Evolutionary conservation across 495 filamentous ascomycete species (phyloP).

Genomic region (Podospora pseudocomata): DNA sequence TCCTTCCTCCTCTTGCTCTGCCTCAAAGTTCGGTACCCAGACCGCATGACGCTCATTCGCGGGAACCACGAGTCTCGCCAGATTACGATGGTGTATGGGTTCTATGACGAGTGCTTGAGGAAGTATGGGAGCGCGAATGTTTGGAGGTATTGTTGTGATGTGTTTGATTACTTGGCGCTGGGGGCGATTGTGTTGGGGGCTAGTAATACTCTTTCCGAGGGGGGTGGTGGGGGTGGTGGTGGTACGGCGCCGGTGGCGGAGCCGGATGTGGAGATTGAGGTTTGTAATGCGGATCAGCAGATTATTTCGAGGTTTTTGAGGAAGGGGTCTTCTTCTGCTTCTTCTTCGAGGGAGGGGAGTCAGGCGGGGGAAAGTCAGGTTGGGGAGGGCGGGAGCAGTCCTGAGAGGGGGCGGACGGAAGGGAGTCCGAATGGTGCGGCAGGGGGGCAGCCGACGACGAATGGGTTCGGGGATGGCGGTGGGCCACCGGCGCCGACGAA

Average conservation of each 20-base stretch:
- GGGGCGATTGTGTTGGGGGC: conserved; percentile 92
- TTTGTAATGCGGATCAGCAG: conserved; percentile 75
- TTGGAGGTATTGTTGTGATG: conserved; percentile 97
- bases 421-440: conserved; percentile 38
- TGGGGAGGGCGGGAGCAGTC: conserved; percentile 7
- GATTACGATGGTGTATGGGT: conserved; percentile 97
- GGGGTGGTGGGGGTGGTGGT: conserved; percentile 42
- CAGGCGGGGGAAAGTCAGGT: background rate
- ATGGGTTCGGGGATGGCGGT: conserved; percentile 9
- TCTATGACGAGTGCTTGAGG: conserved; percentile 96
- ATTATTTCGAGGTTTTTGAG: conserved; percentile 70
- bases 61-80: conserved; percentile 97
- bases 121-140: conserved; percentile 98
- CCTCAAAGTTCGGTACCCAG: conserved; percentile 95
- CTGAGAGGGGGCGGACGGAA: conserved; percentile 11
- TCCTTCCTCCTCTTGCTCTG: conserved; percentile 91
- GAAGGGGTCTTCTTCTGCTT: conserved; percentile 3
- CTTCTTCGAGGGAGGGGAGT: too few species aligned
- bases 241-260: conserved; percentile 44
- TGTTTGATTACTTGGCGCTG: conserved; percentile 96
- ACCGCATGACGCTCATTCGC: conserved; percentile 94
- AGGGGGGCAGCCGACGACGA: conserved; percentile 6
- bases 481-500: conserved; percentile 32
- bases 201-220: conserved; percentile 61
- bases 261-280: conserved; percentile 85